Percentiles rank a stretch among this genome's conserved stretches.
Conservation (phyloP, 108 stramenopile species). For the Pinguiococcus pyrenoidosus region DNA sequence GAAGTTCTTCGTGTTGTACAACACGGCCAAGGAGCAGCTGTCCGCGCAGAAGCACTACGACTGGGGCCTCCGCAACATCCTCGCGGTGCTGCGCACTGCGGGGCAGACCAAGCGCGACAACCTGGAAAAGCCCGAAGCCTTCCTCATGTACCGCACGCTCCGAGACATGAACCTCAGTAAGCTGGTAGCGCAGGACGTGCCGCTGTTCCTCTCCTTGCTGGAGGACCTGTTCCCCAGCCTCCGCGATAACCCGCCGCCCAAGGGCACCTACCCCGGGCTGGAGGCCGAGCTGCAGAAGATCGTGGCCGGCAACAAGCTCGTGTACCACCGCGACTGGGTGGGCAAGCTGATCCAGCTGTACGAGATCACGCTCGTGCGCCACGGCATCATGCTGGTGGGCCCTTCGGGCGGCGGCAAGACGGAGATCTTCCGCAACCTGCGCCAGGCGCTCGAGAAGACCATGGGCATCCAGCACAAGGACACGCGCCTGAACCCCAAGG, state of each 20-base stretch:
- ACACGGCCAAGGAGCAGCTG: conserved; percentile 72
- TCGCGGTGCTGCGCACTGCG: conserved; percentile 64
- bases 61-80: conserved; percentile 74
- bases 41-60: conserved; percentile 79
- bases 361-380: conserved; percentile 55
- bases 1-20: conserved; percentile 70
- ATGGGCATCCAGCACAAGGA: conserved; percentile 58
- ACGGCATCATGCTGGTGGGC: conserved; percentile 80
- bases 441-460: conserved; percentile 53
- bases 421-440: conserved; percentile 56
- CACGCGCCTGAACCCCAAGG: conserved; percentile 69
- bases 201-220: conserved; percentile 66
- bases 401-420: conserved; percentile 78
- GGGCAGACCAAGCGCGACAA: conserved; percentile 73
- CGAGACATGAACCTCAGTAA: conserved; percentile 82
- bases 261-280: conserved; percentile 61
- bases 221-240: conserved; percentile 67
- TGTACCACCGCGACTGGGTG: conserved; percentile 47
- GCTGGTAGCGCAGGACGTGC: conserved; percentile 79
- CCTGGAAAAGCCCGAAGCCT: conserved; percentile 50
- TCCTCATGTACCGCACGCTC: conserved; percentile 68
- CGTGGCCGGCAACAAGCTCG: conserved; percentile 45
- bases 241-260: conserved; percentile 47
- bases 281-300: conserved; percentile 43
- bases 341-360: conserved; percentile 69